These are phyloP conservation scores for Moricandia arvensis DNA, from an alignment of 345 rosid genomes.

Conservation along the genomic window DNA sequence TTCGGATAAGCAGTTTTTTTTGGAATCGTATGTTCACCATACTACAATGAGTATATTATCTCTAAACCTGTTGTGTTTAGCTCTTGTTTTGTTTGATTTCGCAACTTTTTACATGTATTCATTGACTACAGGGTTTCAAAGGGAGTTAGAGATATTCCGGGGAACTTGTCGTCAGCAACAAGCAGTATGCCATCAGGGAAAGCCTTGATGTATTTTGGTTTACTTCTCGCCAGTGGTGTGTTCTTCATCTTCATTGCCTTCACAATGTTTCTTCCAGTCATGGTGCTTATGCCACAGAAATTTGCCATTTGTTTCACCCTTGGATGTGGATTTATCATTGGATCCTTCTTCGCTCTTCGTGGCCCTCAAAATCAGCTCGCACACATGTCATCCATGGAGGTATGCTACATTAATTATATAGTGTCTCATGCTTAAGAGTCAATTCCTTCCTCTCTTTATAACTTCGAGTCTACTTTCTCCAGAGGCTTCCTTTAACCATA, in stretches of 20 bases:
- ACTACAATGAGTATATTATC: neutral
- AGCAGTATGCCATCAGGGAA: constrained; percentile 85
- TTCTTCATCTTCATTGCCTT: constrained; percentile 85
- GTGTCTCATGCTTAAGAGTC: neutral
- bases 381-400: neutral
- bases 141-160: constrained; percentile 66
- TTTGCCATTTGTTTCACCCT: constrained; percentile 89
- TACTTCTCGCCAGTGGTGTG: constrained; percentile 73
- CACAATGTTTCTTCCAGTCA: constrained; percentile 92
- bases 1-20: neutral
- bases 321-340: constrained; percentile 68
- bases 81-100: too few relatives aligned
- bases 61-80: too few relatives aligned
- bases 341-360: neutral
- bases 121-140: constrained; percentile 61
- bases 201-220: constrained; percentile 78
- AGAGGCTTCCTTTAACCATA: constrained; percentile 88
- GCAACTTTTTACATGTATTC: too few relatives aligned
- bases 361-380: constrained; percentile 3
- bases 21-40: neutral
- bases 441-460: too few relatives aligned
- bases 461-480: constrained; percentile 30
- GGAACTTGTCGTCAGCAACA: constrained; percentile 71
- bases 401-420: neutral
- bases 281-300: constrained; percentile 93